Evolutionary conservation across 179 eudicot species (phyloP), one percentile per base, ranked within the genome.

Genomic region (Silene noctiflora): DNA sequence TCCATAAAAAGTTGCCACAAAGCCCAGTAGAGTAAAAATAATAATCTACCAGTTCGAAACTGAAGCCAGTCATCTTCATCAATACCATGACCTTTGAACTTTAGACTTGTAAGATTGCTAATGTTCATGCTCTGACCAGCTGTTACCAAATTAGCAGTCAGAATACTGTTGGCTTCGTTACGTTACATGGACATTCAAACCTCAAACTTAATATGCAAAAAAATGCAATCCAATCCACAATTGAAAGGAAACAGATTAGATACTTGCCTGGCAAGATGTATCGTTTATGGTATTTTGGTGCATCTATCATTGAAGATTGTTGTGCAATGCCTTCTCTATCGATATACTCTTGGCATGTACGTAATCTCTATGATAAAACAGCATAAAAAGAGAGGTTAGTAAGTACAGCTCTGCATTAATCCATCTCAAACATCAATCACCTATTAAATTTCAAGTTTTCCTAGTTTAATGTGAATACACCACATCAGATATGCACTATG

Each of bases 1-100:
- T 22, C 27, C 48, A 6, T 0, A 19, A 25, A 10, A 19, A 7
- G 16, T 53, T n/a, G 20, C 39, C 33, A 51, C 1, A 71, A 16
- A 25, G 53, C 56, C 29, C 27, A 33, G 21, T 35, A 60, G 20
- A 31, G 24, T 14, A 35, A 27, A 55, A 74, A n/a, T 24, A 14
- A 44, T 27, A 75, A 59, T 31, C 46, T 88, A 93, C 98, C 91
- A 78, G 86, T 89, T 67, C 83, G 84, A 77, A 88, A 84, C 44
- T 86, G 91, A 85, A 88, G 85, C 98, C 96, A 90, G 24, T 86
- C 92, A 75, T 91, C 96, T 75, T 83, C 88, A 70, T 91, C 96
- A 14, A 85, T 71, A 62, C 85, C 87, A 83, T 86, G 85, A 10
- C 83, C 85, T 67, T 81, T 86, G 83, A 83, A 78, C 25, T 84